A percentile compares a stretch with the other conserved stretches of the same genome.
phyloP scores from a whole-genome alignment of 208 protist genomes.

The Acanthamoeba divionensis region DNA sequence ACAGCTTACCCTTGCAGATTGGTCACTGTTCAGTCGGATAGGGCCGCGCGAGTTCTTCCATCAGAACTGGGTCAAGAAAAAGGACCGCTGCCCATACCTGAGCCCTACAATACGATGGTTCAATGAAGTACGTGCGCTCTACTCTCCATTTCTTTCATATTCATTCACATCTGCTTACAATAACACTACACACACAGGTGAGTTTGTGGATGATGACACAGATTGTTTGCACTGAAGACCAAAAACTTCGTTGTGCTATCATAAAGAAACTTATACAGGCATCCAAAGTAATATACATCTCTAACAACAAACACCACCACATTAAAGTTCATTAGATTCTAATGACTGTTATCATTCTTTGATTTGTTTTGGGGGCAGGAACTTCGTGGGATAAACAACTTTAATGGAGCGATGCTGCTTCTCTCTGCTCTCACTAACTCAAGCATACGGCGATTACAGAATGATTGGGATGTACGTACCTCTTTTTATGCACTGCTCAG shows the following conservation, averaged over 20 bases:
- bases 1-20: conserved; percentile 29
- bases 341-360: too few species aligned
- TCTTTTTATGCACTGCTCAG: neutral
- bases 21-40: neutral
- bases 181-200: neutral
- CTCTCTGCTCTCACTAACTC: conserved; percentile 16
- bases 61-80: conserved; percentile 39
- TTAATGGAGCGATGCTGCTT: conserved; percentile 23
- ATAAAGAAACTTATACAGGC: conserved; percentile 13
- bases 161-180: too few species aligned
- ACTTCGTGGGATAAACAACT: conserved; percentile 39
- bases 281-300: neutral
- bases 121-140: neutral
- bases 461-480: neutral
- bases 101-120: conserved; percentile 9
- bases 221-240: neutral
- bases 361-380: neutral
- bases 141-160: too few species aligned
- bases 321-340: neutral
- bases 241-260: neutral
- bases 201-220: conserved; percentile 47
- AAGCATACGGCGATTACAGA: neutral
- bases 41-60: conserved; percentile 10
- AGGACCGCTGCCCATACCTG: neutral
- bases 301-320: neutral